Conservation (phyloP, 2,329 filamentous ascomycete genomes). For the Clarireedia monteithiana region DNA sequence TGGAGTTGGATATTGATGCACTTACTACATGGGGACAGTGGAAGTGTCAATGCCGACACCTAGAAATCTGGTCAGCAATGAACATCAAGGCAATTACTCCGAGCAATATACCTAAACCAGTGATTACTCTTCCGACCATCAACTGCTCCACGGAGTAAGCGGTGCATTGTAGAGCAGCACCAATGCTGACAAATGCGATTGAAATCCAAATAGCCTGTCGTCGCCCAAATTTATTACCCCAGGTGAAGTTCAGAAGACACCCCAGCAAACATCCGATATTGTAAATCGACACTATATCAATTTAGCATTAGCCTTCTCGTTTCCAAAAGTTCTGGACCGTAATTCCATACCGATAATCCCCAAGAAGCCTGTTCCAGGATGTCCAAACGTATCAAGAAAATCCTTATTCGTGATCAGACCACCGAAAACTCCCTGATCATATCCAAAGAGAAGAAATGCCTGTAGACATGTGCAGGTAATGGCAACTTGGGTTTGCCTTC, state of each 20-base stretch:
- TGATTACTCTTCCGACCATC: conserved; percentile 42
- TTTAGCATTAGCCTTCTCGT: not conserved
- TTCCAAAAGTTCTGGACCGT: conserved; percentile 31
- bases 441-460: conserved; percentile 72
- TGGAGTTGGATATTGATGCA: not conserved
- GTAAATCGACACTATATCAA: conserved; percentile 33
- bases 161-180: not conserved
- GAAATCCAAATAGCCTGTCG: conserved; percentile 41
- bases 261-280: conserved; percentile 47
- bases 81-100: too few relatives aligned
- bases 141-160: conserved; percentile 38
- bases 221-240: conserved; percentile 49
- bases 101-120: conserved; percentile 35
- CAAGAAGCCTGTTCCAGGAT: conserved; percentile 20
- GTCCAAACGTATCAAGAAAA: conserved; percentile 79
- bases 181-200: not conserved
- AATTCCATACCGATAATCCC: conserved; percentile 37
- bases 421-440: conserved; percentile 86
- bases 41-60: not conserved
- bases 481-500: not conserved
- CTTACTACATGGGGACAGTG: not conserved
- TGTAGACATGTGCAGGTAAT: not conserved
- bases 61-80: too few relatives aligned
- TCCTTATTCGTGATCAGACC: conserved; percentile 51
- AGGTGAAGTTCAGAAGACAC: conserved; percentile 38